Conservation (phyloP, 192 early-diverging fungal genomes). For the Haplosporangium gracile region DNA sequence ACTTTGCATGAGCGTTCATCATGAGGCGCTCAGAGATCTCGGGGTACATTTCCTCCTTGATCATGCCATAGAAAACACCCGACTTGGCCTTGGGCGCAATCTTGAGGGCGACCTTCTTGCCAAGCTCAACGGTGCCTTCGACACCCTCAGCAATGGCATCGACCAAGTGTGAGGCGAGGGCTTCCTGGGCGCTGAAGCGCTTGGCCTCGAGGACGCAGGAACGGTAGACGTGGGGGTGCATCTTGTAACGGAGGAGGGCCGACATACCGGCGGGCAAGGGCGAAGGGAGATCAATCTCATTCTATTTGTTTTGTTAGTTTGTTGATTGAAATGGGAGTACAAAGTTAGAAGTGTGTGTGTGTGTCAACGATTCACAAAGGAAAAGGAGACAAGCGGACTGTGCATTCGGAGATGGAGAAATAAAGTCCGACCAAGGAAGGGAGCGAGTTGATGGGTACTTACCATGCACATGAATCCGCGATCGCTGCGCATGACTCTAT, state of each 20-base stretch:
- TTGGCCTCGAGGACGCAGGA: conserved; percentile 74
- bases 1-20: not conserved
- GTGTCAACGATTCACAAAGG: not conserved
- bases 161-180: conserved; percentile 69
- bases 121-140: conserved; percentile 61
- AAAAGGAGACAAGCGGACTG: not conserved
- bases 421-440: not conserved
- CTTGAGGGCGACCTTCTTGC: conserved; percentile 65
- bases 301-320: conserved; percentile 45
- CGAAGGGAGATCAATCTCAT: conserved; percentile 80
- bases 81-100: conserved; percentile 71
- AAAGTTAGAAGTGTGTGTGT: not conserved
- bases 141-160: conserved; percentile 68
- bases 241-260: conserved; percentile 73
- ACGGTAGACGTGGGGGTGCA: conserved; percentile 69
- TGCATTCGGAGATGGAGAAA: not conserved
- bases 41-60: conserved; percentile 78
- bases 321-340: not conserved
- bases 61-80: conserved; percentile 63
- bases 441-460: not conserved
- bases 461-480: conserved; percentile 82
- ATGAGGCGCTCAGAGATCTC: conserved; percentile 47
- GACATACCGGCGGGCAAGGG: conserved; percentile 79
- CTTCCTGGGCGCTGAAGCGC: conserved; percentile 71
- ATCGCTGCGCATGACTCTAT: conserved; percentile 81